Base-by-base conservation (phyloP, 2,329 filamentous ascomycete species). In the Fusarium siculi region DNA sequence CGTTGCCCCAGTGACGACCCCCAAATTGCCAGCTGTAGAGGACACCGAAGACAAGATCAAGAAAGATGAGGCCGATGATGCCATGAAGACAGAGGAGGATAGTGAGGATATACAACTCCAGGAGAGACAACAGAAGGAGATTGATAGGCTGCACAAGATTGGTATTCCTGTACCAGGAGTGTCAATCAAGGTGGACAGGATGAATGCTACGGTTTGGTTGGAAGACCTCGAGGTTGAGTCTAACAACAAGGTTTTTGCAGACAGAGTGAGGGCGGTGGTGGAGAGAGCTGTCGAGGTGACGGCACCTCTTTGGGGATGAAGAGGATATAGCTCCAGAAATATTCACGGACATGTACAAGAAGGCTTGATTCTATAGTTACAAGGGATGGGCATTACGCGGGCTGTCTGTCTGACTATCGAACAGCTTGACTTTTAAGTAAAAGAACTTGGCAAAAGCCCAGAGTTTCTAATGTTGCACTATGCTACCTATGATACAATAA, bases 161-260 rank as follows among this genome's bases (percentile, higher is more conserved):
- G 96, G 96, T 5, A 96, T 98, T 37, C 95, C 96, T 0, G 94
- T 98, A 2, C 96, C 96, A 0, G 96, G 96, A 0, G 87, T 99
- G 21, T 90, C 92, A 70, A 94, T 99, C 82, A 91, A 89, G 77
- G 92, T 98, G 8, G 96, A 98, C 77, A 96, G 94, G 84, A 92
- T 95, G 83, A 87, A 92, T 59, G 96, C 96, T 11, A 93, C 90
- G 70, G 92, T 99, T 11, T 98, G 96, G 95, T 85, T 99, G 43
- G 96, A 98, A 86, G 91, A 93, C 75, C 83, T 98, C 49, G 94
- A 97, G 76, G 93, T 99, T 9, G 96, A 98, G 82, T 97, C 94
- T 81, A 85, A 85, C 61, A 94, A 94, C 73, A 90, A 91, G 72
- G 90, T 94, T 23, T 89, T 97, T 78, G 91, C 91, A 52, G 96